Base-by-base conservation (phyloP, 441 rosid genomes). In the Gossypium schwendimanii region DNA sequence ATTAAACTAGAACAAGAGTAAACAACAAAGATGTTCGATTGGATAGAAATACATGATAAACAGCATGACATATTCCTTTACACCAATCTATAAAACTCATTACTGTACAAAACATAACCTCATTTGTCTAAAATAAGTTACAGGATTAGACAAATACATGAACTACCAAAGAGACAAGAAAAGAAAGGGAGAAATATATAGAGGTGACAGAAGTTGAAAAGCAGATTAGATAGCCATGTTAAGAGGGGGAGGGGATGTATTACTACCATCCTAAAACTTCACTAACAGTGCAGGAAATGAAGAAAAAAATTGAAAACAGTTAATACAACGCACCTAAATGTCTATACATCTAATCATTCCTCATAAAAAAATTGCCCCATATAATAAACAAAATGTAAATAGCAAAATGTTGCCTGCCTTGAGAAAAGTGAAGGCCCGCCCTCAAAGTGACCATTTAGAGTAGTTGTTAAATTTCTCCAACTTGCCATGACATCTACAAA, bases 401-500 rank as follows among this genome's bases (percentile, higher is more conserved):
- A 79, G 75, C 78, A 76, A 81, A 82, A 72, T 73, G 63, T 73
- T 79, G 83, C 81, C 78, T 81, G 86, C 82, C 85, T 82, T 63
- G 82, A 76, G 82, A 76, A 76, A 75, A 79, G 83, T 77, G 84
- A 82, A 81, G 83, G 74, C 81, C 80, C 84, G 78, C 79, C 86
- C 79, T 86, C 79, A 81, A 76, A 77, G 69, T 74, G 79, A 83
- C 78, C 84, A 86, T 70, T 76, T 65, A 81, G 76, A 83, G 81
- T 82, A 81, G 82, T 78, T 15, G 66, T 75, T 77, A 85, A 76
- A 79, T 82, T 70, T 80, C 77, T 83, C 79, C 80, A 74, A 84
- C 76, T 79, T 81, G 75, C 83, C 84, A 85, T 78, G 84, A 76
- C 75, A 73, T 80, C 83, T 83, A 79, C 87, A 85, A 77, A 82